Evolutionary conservation across 169 alveolate species (phyloP).

Genomic region (Babesia ovata): DNA sequence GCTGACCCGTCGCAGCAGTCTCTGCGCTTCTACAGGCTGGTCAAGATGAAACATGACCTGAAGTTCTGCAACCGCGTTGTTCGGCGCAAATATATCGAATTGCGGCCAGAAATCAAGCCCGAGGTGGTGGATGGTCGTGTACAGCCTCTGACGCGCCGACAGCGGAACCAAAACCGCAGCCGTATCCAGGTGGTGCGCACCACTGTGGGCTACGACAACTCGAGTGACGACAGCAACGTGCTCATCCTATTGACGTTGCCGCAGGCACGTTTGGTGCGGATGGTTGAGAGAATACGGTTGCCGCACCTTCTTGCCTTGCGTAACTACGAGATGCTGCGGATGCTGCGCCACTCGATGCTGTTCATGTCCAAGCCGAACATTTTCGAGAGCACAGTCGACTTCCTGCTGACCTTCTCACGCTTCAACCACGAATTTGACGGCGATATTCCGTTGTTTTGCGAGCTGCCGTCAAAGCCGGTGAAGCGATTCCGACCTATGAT

Average conservation of each 20-base stretch:
- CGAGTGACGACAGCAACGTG: conserved; percentile 60
- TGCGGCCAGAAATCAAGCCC: conserved; percentile 39
- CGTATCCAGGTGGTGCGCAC: conserved; percentile 26
- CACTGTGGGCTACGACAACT: conserved; percentile 62
- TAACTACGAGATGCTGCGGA: conserved; percentile 62
- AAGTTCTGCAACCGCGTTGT: conserved; percentile 53
- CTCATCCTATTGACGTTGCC: conserved; percentile 49
- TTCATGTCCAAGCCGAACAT: conserved; percentile 58
- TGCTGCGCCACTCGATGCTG: conserved; percentile 49
- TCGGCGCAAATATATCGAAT: conserved; percentile 39
- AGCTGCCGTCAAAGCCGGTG: conserved; percentile 28
- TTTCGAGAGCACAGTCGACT: conserved; percentile 64
- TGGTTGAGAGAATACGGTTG: conserved; percentile 58
- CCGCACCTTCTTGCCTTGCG: conserved; percentile 54
- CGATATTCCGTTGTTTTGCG: conserved; percentile 13
- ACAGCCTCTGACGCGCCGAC: conserved; percentile 25
- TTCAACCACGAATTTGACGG: conserved; percentile 17
- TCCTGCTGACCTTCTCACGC: conserved; percentile 47
- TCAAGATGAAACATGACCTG: conserved; percentile 57
- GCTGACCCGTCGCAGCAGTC: conserved; percentile 58
- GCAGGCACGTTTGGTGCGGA: conserved; percentile 36
- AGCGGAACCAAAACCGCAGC: conserved; percentile 29
- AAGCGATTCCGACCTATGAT: conserved; percentile 56
- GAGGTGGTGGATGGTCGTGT: conserved; percentile 39
- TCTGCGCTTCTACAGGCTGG: conserved; percentile 28